Percentiles rank a stretch among this genome's conserved stretches.
Evolutionary conservation across 2,329 filamentous ascomycete species (phyloP).

Genomic region (Aspergillus brasiliensis): DNA sequence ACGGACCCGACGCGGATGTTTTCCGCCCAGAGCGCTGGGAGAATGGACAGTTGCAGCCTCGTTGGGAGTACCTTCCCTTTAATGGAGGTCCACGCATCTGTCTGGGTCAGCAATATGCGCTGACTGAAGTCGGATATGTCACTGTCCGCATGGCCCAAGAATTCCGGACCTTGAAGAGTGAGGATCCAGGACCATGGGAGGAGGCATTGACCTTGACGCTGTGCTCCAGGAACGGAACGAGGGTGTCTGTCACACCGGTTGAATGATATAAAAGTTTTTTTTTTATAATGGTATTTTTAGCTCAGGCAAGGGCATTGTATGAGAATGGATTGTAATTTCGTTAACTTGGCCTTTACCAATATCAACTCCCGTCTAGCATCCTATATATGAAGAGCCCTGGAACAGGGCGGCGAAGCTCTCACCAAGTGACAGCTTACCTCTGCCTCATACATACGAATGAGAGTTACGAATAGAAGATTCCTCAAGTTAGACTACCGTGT

Average conservation of each 20-base stretch:
- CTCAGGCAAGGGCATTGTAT: too few species aligned
- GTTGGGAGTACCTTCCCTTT: slow-evolving; percentile 42
- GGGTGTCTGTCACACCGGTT: neutral
- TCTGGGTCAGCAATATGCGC: slow-evolving; percentile 23
- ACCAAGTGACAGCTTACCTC: too few species aligned
- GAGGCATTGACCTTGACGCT: slow-evolving; percentile 7
- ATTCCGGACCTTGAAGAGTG: slow-evolving; percentile 2
- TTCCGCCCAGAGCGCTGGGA: slow-evolving; percentile 19
- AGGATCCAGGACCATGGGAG: slow-evolving; percentile 11
- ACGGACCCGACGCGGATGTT: neutral
- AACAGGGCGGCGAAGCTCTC: too few species aligned
- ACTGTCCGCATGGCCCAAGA: slow-evolving; percentile 10
- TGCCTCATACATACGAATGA: too few species aligned
- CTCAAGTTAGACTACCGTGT: too few species aligned
- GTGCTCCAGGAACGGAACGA: slow-evolving; percentile 1
- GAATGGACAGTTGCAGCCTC: slow-evolving; percentile 21
- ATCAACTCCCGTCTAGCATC: too few species aligned
- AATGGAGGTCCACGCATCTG: slow-evolving; percentile 32
- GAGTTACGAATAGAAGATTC: too few species aligned
- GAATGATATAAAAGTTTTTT: neutral
- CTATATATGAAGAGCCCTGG: too few species aligned
- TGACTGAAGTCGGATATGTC: slow-evolving; percentile 10
- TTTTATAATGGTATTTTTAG: neutral
- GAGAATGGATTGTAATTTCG: too few species aligned
- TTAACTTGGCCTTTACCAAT: too few species aligned